A percentile compares a stretch with the other conserved stretches of the same genome.
phyloP scores from a whole-genome alignment of 208 protist genomes.

The Trypanosoma boissoni region DNA sequence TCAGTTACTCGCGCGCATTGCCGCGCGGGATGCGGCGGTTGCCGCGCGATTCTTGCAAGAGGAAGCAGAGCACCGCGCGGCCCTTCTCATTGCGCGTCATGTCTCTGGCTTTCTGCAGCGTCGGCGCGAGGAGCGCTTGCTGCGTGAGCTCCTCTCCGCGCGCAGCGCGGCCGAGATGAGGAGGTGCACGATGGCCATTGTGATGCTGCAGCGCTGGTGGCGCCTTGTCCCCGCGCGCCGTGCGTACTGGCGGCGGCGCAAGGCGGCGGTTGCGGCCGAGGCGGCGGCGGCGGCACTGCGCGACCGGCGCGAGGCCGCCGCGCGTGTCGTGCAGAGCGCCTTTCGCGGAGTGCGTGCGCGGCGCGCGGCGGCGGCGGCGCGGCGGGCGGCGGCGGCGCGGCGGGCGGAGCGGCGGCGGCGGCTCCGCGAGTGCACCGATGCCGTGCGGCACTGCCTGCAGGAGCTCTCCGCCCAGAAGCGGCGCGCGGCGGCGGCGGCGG shows the following conservation, averaged over 20 bases:
- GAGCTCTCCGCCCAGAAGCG: no score
- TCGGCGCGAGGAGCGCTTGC: slow-evolving; percentile 30
- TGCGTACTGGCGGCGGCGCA: slow-evolving; percentile 58
- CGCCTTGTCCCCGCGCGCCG: slow-evolving; percentile 27
- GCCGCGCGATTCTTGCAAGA: slow-evolving; percentile 29
- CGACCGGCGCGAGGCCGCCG: slow-evolving; percentile 33
- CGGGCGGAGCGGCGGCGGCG: no score
- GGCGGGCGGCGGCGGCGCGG: no score
- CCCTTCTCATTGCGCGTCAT: slow-evolving; percentile 29
- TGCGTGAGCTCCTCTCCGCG: slow-evolving; percentile 36
- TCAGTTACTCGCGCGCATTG: slow-evolving; percentile 2
- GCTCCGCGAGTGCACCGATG: no score
- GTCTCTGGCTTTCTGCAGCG: slow-evolving; percentile 26
- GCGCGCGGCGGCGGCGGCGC: slow-evolving; percentile 37
- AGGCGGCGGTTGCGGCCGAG: slow-evolving; percentile 12
- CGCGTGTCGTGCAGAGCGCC: slow-evolving; percentile 36
- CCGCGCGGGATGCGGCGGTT: background rate
- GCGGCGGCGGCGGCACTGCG: slow-evolving; percentile 43
- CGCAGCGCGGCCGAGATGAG: slow-evolving; percentile 34
- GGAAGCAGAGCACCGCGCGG: slow-evolving; percentile 19
- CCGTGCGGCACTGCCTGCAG: no score
- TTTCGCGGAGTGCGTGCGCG: slow-evolving; percentile 43
- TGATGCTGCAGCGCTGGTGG: slow-evolving; percentile 72
- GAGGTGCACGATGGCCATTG: slow-evolving; percentile 26
- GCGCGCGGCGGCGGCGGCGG: no score